These are phyloP conservation scores for Epithele typhae DNA, from an alignment of 768 basidiomycete species.

Conservation along the genomic window DNA sequence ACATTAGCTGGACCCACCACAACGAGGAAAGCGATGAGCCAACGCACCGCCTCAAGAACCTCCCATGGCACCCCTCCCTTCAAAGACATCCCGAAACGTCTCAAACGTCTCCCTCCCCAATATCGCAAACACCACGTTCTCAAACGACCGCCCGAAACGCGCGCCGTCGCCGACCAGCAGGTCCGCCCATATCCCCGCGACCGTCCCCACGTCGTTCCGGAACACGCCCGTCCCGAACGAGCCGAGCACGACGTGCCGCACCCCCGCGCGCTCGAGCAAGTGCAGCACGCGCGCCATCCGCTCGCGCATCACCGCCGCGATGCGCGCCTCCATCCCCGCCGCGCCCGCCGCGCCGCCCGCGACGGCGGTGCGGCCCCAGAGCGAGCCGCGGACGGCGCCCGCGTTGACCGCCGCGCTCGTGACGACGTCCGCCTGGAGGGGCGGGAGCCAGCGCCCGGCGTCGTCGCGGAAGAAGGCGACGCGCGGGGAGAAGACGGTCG, in stretches of 20 bases:
- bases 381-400: slow-evolving; percentile 35
- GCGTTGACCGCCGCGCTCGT: slow-evolving; percentile 79
- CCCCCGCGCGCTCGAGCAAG: slow-evolving; percentile 59
- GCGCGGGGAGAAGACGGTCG: slow-evolving; percentile 70
- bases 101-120: slow-evolving; percentile 46
- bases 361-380: slow-evolving; percentile 15
- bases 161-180: slow-evolving; percentile 45
- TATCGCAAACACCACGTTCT: slow-evolving; percentile 65
- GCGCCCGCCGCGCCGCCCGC: slow-evolving; percentile 8
- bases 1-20: too few species aligned
- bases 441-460: slow-evolving; percentile 48
- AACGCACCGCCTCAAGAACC: background rate
- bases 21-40: too few species aligned
- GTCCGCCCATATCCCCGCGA: slow-evolving; percentile 65
- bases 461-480: slow-evolving; percentile 64
- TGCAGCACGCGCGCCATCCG: slow-evolving; percentile 65
- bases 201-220: slow-evolving; percentile 51
- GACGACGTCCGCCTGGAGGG: slow-evolving; percentile 59
- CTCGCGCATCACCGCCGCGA: slow-evolving; percentile 59
- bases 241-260: slow-evolving; percentile 59
- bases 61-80: background rate
- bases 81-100: slow-evolving; percentile 35
- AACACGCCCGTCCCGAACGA: slow-evolving; percentile 81
- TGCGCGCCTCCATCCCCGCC: slow-evolving; percentile 29
- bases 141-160: slow-evolving; percentile 56